Evolutionary conservation across 371 early-diverging fungal genomes (phyloP).

Genomic region (Thermomucor indicae-seudaticae): DNA sequence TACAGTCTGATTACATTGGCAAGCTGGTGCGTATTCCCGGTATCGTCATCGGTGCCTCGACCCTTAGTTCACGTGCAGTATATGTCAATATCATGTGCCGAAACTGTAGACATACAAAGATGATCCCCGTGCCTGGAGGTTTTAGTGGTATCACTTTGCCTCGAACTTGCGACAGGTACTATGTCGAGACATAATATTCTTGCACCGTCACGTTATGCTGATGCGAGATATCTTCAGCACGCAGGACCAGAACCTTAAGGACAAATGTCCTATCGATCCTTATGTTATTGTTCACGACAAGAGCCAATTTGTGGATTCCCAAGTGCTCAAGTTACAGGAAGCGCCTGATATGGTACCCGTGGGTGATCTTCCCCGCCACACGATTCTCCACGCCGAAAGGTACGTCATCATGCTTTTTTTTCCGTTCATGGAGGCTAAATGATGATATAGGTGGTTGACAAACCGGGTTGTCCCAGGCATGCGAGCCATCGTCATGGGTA

Average conservation of each 20-base stretch:
- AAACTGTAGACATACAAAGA: conserved; percentile 77
- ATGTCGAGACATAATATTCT: too few species aligned
- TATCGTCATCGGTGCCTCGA: conserved; percentile 95
- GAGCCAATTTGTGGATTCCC: conserved; percentile 96
- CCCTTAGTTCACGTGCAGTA: conserved; percentile 88
- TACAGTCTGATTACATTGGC: conserved; percentile 84
- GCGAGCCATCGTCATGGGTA: conserved; percentile 93
- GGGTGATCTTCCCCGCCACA: conserved; percentile 98
- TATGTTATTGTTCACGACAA: conserved; percentile 96
- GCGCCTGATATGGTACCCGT: conserved; percentile 97
- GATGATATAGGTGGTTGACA: conserved; percentile 61
- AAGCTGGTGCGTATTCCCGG: conserved; percentile 96
- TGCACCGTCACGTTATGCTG: too few species aligned
- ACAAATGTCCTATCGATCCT: conserved; percentile 91
- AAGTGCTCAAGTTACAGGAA: conserved; percentile 98
- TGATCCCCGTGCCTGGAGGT: conserved; percentile 82
- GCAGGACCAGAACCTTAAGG: conserved; percentile 1
- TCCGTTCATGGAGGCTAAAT: too few species aligned
- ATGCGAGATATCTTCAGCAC: not conserved
- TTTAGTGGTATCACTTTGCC: conserved; percentile 82
- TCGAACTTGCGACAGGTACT: conserved; percentile 78
- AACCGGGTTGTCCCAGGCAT: conserved; percentile 95
- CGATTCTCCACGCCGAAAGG: conserved; percentile 87
- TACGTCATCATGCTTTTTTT: too few species aligned
- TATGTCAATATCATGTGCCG: conserved; percentile 85